These are phyloP conservation scores for Smittium culicis DNA, from an alignment of 371 early-diverging fungal species.

Conservation along the genomic window DNA sequence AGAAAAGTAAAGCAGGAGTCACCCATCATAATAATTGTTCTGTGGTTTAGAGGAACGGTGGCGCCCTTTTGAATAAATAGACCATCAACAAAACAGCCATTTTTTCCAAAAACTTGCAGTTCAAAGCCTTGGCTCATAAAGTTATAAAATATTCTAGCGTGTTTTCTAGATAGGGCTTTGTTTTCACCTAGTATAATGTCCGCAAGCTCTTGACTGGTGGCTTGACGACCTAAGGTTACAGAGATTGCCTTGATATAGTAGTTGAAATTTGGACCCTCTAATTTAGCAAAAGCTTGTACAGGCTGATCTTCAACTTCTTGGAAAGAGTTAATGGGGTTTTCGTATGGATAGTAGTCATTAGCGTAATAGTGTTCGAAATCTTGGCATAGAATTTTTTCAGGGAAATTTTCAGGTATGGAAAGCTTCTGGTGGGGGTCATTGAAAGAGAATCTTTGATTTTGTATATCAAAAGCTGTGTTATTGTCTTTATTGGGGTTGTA, in stretches of 20 bases:
- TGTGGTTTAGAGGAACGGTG: conserved; percentile 53
- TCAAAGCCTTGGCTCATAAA: conserved; percentile 63
- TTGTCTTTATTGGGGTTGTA: background rate
- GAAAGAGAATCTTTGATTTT: background rate
- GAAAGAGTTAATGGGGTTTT: background rate
- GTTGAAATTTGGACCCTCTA: conserved; percentile 65
- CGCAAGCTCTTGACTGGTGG: conserved; percentile 39
- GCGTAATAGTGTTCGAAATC: background rate
- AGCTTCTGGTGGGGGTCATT: background rate
- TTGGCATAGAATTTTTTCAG: background rate
- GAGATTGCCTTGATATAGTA: conserved; percentile 67
- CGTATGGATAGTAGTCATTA: background rate
- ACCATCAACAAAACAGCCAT: conserved; percentile 71
- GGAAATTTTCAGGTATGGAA: background rate
- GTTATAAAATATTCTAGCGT: conserved; percentile 76
- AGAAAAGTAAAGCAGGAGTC: conserved; percentile 62
- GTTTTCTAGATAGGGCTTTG: conserved; percentile 70
- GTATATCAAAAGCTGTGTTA: background rate
- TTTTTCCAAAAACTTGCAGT: conserved; percentile 68
- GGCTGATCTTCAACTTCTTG: background rate
- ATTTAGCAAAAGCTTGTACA: conserved; percentile 78
- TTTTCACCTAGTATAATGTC: conserved; percentile 68
- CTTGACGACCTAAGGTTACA: conserved; percentile 58
- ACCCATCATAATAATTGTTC: conserved; percentile 64
- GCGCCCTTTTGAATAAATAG: conserved; percentile 51